Percentiles rank a stretch among this genome's conserved stretches.
Conservation (phyloP, 2,329 filamentous ascomycete genomes). For the Talaromyces sp. region DNA sequence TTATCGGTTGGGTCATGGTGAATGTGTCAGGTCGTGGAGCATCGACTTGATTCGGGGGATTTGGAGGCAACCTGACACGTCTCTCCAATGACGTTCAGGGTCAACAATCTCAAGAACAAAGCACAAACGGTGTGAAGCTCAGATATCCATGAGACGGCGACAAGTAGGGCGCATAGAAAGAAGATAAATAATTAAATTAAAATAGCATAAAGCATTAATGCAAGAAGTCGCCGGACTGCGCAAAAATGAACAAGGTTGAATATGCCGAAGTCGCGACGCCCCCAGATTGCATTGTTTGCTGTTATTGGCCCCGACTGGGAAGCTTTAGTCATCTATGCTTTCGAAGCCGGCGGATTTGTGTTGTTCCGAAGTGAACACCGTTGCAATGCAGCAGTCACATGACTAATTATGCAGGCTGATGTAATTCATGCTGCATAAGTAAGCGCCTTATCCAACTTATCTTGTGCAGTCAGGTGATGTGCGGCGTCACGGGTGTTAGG, state of each 20-base stretch:
- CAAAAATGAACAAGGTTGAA: background rate
- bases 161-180: background rate
- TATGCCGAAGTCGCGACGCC: slow-evolving; percentile 8
- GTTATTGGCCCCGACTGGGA: background rate
- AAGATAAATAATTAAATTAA: slow-evolving; percentile 11
- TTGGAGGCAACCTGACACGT: slow-evolving; percentile 32
- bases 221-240: slow-evolving; percentile 1
- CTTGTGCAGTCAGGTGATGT: slow-evolving; percentile 16
- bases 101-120: slow-evolving; percentile 25
- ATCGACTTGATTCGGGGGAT: slow-evolving; percentile 14
- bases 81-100: slow-evolving; percentile 28
- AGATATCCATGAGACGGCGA: slow-evolving; percentile 21
- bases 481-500: slow-evolving; percentile 15
- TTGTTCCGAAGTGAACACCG: slow-evolving; percentile 5
- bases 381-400: background rate
- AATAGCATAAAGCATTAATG: slow-evolving; percentile 11
- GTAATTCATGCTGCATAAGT: background rate
- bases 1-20: slow-evolving; percentile 29
- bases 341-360: background rate
- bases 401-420: background rate
- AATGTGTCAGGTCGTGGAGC: slow-evolving; percentile 7
- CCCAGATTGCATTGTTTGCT: slow-evolving; percentile 4
- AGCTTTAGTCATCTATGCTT: slow-evolving; percentile 1
- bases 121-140: slow-evolving; percentile 6
- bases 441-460: background rate